phyloP scores from a whole-genome alignment of 2,329 filamentous ascomycete species.

The Fusarium bactridioides region DNA sequence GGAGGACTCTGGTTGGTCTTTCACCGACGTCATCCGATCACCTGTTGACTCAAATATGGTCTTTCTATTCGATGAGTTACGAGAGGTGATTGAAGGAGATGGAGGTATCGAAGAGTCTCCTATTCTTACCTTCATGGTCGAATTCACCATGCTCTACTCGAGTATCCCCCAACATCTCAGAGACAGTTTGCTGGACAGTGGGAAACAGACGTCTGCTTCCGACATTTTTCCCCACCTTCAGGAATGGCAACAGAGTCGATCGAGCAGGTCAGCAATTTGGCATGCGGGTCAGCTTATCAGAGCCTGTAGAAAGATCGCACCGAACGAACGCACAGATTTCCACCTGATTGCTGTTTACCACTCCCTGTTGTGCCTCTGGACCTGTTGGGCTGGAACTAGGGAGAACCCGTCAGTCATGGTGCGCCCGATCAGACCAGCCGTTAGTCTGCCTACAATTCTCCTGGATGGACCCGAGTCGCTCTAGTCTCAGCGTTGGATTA shows the following conservation, averaged over 20 bases:
- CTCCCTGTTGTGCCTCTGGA: not conserved
- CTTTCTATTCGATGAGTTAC: not conserved
- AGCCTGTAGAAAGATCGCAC: not conserved
- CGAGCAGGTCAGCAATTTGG: not conserved
- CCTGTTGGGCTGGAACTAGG: not conserved
- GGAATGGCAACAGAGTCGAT: not conserved
- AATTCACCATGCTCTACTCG: not conserved
- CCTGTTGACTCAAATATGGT: not conserved
- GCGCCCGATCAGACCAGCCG: too few species aligned
- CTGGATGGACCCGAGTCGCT: too few species aligned
- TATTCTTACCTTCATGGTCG: not conserved
- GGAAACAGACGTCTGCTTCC: not conserved
- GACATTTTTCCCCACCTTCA: not conserved
- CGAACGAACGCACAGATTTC: not conserved
- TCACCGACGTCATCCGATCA: not conserved
- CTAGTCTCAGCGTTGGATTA: too few species aligned
- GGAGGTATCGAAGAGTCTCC: accelerated
- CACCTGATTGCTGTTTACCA: not conserved
- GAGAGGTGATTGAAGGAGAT: not conserved
- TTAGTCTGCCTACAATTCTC: too few species aligned
- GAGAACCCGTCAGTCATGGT: not conserved
- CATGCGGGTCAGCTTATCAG: not conserved
- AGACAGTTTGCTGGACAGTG: not conserved
- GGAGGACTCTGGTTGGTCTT: not conserved
- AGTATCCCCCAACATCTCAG: not conserved